Base-by-base conservation (phyloP, 768 basidiomycete species). In the Udeniomyces megalosporus region DNA sequence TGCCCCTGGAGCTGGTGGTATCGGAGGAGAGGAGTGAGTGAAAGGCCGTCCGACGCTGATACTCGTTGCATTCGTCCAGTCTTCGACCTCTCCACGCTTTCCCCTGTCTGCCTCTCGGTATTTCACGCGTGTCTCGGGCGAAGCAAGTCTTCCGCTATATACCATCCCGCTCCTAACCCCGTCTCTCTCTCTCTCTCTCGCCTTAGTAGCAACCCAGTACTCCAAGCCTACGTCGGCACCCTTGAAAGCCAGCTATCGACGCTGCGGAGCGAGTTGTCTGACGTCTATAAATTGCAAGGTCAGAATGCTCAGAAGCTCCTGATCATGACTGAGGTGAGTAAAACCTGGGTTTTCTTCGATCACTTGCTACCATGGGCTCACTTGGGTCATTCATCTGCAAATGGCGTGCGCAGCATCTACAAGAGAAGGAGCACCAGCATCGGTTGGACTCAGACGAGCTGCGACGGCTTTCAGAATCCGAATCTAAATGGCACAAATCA, bases 231-330 rank as follows among this genome's bases (percentile, higher is more conserved):
- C 73, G 82, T 92, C 73, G 77, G 84, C 0, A 95, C 93, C 22
- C 82, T 97, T 52, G 92, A 97, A 73, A 84, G 86, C 4, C 91
- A 96, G 71, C 86, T 97, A 72, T 88, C 89, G 2, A 84, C 86
- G 12, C 77, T 95, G 53, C 84, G 92, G 35, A 86, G 88, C 68
- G 93, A 97, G 73, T 79, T 96, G 54, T 88, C 92, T 2, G 88
- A 86, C 10, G 83, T 93, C 1, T 99, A 97, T 78, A 92, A 93
- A 74, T 88, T 89, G 0, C 92, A 97, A 61, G 87, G 88, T 4
- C 89, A 93, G 75, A 93, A 95, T 73, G 87, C 91, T 0, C 92
- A 95, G 72, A 81, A 90, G 44, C 80, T 93, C 8, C 78, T 99
- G 15, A 80, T 86, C 3, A 89, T 99, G 84, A 92, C 88, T 65